Base-by-base conservation (phyloP, 2,329 filamentous ascomycete species). In the Penicillium sp. region DNA sequence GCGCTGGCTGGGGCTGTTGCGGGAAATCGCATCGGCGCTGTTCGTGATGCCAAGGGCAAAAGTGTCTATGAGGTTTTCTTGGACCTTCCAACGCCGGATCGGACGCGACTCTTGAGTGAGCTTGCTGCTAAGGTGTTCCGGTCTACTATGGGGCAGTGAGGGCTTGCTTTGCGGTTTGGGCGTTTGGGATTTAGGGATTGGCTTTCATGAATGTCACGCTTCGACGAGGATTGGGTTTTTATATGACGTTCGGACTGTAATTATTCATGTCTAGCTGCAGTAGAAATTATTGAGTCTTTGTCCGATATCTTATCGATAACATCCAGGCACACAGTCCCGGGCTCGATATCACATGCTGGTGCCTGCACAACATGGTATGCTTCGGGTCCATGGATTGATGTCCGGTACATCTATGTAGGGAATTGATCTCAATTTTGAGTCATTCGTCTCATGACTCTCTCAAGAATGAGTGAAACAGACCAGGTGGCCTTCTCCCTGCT, bases 11-110 rank as follows among this genome's bases (percentile, higher is more conserved):
- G 93, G 2, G 89, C 89, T 2, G 91, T 96, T 2, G 92, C 91
- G 0, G 93, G 93, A 10, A 97, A 96, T 72, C 75, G 91, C 43
- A 73, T 97, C n/a, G 93, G 93, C 0, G 88, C 89, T 6, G 82
- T 99, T 16, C 79, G 93, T 49, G 93, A 99, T 72, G 83, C 87
- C 28, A 90, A 84, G 72, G 91, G 91, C 18, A 97, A 96, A 83
- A 95, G 89, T 65, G 93, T 99, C 5, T 97, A 95, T 71, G 78
- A 84, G 25, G 93, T 96, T 13, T 97, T 92, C 68, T 64, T 89
- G 77, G 88, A 95, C 61, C 75, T 99, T 64, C 90, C 90, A 42
- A 87, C 89, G 70, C 79, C 78, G 42, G 91, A 95, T 64, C 87
- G 89, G 64, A 84, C 89, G 46, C 84, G 83, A 68, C 71, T 99